A percentile compares a stretch with the other conserved stretches of the same genome.
phyloP scores from a whole-genome alignment of 805 yeast genomes.

The Schwanniomyces occidentalis region DNA sequence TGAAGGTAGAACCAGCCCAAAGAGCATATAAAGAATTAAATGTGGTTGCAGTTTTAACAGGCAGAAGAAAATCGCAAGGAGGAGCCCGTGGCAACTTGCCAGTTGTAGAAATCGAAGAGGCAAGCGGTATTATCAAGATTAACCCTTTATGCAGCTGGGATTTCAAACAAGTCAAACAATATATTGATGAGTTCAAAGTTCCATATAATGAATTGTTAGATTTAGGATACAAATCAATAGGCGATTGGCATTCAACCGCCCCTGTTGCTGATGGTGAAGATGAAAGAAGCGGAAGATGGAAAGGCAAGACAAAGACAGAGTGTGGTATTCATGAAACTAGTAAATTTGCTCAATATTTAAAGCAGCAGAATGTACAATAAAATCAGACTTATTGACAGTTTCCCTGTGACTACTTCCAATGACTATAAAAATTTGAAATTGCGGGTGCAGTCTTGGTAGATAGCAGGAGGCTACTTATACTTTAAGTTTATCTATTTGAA shows the following conservation, averaged over 20 bases:
- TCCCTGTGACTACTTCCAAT: too few species aligned
- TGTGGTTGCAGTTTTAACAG: constrained; percentile 88
- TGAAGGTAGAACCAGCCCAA: constrained; percentile 89
- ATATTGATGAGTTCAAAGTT: constrained; percentile 68
- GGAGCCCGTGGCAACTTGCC: constrained; percentile 73
- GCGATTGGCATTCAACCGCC: constrained; percentile 92
- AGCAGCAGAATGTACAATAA: too few species aligned
- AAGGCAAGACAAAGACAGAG: constrained; percentile 87
- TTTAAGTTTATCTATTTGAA: too few species aligned
- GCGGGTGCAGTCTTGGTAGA: too few species aligned
- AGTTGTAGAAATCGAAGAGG: constrained; percentile 72
- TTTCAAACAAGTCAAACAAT: constrained; percentile 67
- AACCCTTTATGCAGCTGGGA: constrained; percentile 88
- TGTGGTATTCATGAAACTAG: constrained; percentile 91
- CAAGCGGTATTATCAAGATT: constrained; percentile 74
- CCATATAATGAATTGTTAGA: constrained; percentile 86
- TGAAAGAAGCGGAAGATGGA: constrained; percentile 97
- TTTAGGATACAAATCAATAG: constrained; percentile 86
- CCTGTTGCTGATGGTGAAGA: constrained; percentile 93
- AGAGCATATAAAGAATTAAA: constrained; percentile 74
- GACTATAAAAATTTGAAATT: too few species aligned
- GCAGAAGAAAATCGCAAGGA: constrained; percentile 89
- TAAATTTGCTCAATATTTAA: constrained; percentile 64
- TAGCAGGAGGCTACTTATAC: too few species aligned
- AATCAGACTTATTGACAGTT: too few species aligned